Conservation (phyloP, 768 basidiomycete species). For the Filobasidium floriforme region DNA sequence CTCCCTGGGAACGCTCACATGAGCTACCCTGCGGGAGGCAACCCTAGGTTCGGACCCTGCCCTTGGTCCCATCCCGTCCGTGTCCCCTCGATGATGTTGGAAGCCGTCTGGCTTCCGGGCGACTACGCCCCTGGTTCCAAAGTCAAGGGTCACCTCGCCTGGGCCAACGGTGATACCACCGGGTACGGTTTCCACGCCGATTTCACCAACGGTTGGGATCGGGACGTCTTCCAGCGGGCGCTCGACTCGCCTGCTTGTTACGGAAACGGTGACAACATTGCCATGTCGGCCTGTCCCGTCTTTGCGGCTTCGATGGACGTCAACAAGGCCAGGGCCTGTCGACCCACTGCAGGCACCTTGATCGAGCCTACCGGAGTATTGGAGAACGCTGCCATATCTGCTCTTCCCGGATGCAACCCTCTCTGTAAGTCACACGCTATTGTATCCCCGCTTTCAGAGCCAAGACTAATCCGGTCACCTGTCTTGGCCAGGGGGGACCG, state of each 20-base stretch:
- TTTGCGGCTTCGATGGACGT: slow-evolving; percentile 25
- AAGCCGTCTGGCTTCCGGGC: slow-evolving; percentile 30
- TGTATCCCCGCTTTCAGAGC: too few relatives aligned
- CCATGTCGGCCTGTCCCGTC: slow-evolving; percentile 8
- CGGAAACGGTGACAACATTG: slow-evolving; percentile 6
- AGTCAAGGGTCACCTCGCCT: slow-evolving; percentile 32
- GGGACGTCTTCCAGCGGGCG: slow-evolving; percentile 53
- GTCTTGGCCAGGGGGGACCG: slow-evolving; percentile 24
- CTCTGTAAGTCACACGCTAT: slow-evolving; percentile 21
- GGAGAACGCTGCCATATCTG: slow-evolving; percentile 19
- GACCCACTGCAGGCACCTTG: slow-evolving; percentile 29
- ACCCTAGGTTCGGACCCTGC: slow-evolving; percentile 23
- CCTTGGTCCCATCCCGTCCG: slow-evolving; percentile 37
- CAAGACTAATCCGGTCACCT: neutral
- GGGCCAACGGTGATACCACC: slow-evolving; percentile 57
- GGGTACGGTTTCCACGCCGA: slow-evolving; percentile 54
- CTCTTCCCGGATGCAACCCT: slow-evolving; percentile 39
- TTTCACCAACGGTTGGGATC: slow-evolving; percentile 52
- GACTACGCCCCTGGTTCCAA: slow-evolving; percentile 25
- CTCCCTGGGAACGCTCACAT: slow-evolving; percentile 30
- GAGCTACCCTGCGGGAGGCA: slow-evolving; percentile 24
- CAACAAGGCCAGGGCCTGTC: slow-evolving; percentile 20
- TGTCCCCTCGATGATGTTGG: slow-evolving; percentile 35
- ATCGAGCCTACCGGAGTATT: slow-evolving; percentile 6
- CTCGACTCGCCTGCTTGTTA: slow-evolving; percentile 46